A percentile compares a stretch with the other conserved stretches of the same genome.
Conservation (phyloP, 2,329 filamentous ascomycete genomes). For the Keithomyces neogunnii region DNA sequence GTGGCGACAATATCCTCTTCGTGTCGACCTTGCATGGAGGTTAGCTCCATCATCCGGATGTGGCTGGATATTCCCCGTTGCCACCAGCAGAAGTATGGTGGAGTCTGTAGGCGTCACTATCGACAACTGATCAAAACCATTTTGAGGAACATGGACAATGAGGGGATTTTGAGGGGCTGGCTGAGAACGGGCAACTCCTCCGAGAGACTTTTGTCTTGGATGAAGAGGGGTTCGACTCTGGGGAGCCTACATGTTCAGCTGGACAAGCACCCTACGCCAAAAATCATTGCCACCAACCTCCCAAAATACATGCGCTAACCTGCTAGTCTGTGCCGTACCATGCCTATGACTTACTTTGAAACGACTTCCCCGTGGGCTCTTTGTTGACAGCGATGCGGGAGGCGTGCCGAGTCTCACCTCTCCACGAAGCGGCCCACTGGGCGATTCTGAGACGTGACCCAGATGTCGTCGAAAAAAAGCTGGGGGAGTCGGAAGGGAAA, state of each 20-base stretch:
- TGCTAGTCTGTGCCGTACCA: background rate
- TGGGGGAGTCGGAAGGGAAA: too few species aligned
- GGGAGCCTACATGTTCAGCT: slow-evolving; percentile 1
- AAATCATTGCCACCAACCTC: background rate
- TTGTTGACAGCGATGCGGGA: too few species aligned
- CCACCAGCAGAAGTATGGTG: background rate
- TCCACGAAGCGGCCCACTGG: background rate
- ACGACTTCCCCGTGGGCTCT: background rate
- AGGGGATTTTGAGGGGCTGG: background rate
- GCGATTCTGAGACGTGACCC: background rate
- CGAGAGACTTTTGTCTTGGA: background rate
- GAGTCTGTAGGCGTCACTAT: background rate
- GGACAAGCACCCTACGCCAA: background rate
- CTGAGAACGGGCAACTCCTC: background rate
- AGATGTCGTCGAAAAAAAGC: background rate
- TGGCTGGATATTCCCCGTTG: background rate
- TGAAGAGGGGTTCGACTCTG: background rate
- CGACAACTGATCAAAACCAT: background rate
- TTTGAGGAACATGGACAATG: too few species aligned
- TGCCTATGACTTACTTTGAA: background rate
- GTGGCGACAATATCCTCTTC: slow-evolving; percentile 83
- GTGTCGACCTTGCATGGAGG: slow-evolving; percentile 95
- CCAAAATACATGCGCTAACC: background rate
- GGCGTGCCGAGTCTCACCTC: background rate
- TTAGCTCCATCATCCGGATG: slow-evolving; percentile 30